Evolutionary conservation across 169 alveolate genomes (phyloP).

Genomic region (Plasmodium vivax): DNA sequence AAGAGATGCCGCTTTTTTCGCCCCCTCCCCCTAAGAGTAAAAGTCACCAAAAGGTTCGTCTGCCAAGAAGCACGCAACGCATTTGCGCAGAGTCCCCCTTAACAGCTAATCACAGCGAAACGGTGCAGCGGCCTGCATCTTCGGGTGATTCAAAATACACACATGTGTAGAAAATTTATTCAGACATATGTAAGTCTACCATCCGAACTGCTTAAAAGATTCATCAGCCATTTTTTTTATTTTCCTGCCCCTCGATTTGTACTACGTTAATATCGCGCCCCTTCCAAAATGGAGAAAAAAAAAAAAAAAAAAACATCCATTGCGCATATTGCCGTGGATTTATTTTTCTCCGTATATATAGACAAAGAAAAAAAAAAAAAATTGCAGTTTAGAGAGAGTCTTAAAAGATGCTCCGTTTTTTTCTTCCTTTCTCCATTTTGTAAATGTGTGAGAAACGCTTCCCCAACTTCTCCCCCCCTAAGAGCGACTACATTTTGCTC

Average conservation of each 20-base stretch:
- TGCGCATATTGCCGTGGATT: neutral
- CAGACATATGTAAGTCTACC: neutral
- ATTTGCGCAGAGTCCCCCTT: neutral
- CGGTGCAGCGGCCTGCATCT: neutral
- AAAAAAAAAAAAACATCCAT: neutral
- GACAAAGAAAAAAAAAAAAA: slow-evolving; percentile 1
- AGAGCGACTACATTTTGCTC: neutral
- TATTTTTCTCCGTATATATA: neutral
- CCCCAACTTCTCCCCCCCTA: neutral
- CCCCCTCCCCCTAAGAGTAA: neutral
- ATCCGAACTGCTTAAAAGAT: neutral
- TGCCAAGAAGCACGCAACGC: neutral
- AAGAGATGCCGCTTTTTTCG: neutral
- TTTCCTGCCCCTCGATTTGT: neutral
- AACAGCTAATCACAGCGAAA: neutral
- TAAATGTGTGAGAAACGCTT: neutral
- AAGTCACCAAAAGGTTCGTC: neutral
- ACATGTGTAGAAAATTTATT: neutral
- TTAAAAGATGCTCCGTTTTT: neutral
- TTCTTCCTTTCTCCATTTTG: neutral
- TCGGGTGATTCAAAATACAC: neutral
- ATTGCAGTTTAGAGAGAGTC: neutral
- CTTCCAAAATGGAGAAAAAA: neutral
- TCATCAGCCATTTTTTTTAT: neutral
- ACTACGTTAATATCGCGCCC: neutral